A percentile compares a stretch with the other conserved stretches of the same genome.
Evolutionary conservation across 1,284 basidiomycete species (phyloP).

Genomic region (Anthracocystis setariae): DNA sequence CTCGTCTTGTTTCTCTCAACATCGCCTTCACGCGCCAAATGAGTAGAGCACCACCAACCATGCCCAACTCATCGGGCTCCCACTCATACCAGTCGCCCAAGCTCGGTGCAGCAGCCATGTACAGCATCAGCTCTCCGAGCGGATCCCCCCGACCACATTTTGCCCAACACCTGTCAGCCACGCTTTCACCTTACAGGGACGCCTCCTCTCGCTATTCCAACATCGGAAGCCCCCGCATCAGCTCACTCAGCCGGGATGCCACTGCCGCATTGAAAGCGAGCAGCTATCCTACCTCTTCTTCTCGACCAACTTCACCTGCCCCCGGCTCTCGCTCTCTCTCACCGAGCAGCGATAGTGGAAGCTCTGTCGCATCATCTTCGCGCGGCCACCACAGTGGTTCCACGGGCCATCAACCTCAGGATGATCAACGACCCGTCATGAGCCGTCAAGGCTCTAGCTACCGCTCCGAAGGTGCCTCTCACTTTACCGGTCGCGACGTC

Average conservation of each 20-base stretch:
- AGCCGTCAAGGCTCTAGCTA: constrained; percentile 22
- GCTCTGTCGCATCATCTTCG: constrained; percentile 18
- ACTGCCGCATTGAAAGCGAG: constrained; percentile 47
- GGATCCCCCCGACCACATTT: constrained; percentile 57
- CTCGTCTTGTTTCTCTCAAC: background rate
- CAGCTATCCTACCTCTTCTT: constrained; percentile 59
- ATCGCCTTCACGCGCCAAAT: constrained; percentile 13
- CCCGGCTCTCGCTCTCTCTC: constrained; percentile 48
- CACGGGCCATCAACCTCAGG: constrained; percentile 1
- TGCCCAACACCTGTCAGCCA: constrained; percentile 53
- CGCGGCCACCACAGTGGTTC: constrained; percentile 8
- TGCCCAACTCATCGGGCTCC: constrained; percentile 28
- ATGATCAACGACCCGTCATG: constrained; percentile 10
- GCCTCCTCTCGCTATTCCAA: constrained; percentile 57
- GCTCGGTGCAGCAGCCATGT: constrained; percentile 37
- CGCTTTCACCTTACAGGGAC: constrained; percentile 63
- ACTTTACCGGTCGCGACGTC: constrained; percentile 8
- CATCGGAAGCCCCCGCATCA: constrained; percentile 58
- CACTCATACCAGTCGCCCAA: constrained; percentile 48
- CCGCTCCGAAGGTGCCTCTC: constrained; percentile 9
- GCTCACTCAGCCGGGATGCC: constrained; percentile 61
- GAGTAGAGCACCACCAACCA: constrained; percentile 53
- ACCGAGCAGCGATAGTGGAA: constrained; percentile 33
- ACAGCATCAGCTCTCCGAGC: constrained; percentile 49
- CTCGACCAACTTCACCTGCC: constrained; percentile 54